phyloP scores from a whole-genome alignment of 208 protist species.

The Polymyxa betae region DNA sequence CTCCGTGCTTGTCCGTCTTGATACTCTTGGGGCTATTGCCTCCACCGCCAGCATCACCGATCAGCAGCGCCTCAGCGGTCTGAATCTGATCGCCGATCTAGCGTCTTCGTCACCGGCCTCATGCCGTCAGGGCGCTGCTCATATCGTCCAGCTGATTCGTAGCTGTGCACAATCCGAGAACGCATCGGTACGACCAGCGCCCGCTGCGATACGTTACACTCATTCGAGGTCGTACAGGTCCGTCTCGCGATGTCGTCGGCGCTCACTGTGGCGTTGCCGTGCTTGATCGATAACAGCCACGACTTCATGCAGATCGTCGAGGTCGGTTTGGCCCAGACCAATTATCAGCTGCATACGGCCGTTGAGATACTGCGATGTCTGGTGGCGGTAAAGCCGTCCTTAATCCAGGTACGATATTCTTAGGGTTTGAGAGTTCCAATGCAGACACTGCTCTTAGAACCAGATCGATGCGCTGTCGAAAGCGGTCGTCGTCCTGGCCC shows the following conservation, averaged over 20 bases:
- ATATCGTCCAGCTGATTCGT: neutral
- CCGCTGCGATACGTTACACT: neutral
- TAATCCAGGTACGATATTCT: neutral
- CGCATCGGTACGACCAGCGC: neutral
- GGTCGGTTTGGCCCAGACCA: neutral
- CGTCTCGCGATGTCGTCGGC: neutral
- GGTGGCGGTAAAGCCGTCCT: neutral
- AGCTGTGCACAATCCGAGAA: neutral
- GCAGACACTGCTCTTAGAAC: neutral
- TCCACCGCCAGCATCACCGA: neutral
- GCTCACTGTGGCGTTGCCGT: neutral
- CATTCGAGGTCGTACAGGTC: neutral
- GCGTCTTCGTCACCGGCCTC: neutral
- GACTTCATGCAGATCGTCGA: slow-evolving; percentile 38
- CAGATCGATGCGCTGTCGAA: neutral
- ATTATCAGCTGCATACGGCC: neutral
- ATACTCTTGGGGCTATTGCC: neutral
- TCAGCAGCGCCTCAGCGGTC: neutral
- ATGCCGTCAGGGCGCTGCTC: neutral
- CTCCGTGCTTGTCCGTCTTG: neutral
- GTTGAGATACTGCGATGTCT: neutral
- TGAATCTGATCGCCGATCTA: neutral
- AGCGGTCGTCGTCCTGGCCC: neutral
- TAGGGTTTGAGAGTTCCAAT: neutral
- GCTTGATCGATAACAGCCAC: neutral